Conservation (phyloP, 164 flowering plant species). For the Hamamelis virginiana region DNA sequence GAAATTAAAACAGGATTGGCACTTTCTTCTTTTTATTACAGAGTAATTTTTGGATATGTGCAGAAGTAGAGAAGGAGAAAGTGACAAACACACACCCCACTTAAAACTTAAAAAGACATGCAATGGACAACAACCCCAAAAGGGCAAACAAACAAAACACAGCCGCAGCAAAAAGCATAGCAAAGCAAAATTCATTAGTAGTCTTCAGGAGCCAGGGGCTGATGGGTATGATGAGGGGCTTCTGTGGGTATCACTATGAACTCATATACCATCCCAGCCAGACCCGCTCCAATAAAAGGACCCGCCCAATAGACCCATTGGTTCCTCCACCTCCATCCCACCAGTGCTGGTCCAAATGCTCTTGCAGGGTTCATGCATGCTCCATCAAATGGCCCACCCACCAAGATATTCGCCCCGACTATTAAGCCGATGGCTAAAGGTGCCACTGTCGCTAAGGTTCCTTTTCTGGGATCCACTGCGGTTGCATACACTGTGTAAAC, state of each 20-base stretch:
- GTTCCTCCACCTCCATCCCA: conserved; percentile 65
- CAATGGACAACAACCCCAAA: background rate
- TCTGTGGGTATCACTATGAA: conserved; percentile 41
- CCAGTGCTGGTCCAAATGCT: conserved; percentile 68
- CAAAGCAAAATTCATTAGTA: conserved; percentile 21
- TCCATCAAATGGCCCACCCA: conserved; percentile 68
- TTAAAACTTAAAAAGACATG: background rate
- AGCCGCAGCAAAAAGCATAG: too few species aligned
- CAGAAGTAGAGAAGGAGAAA: too few species aligned
- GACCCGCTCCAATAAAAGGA: conserved; percentile 53
- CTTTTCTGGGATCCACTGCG: conserved; percentile 59
- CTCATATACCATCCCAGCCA: conserved; percentile 53
- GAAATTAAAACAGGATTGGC: too few species aligned
- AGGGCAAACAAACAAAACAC: background rate
- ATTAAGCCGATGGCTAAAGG: conserved; percentile 59
- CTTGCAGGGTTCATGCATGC: conserved; percentile 75
- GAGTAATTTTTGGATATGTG: too few species aligned
- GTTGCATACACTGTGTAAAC: conserved; percentile 64
- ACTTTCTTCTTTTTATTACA: too few species aligned
- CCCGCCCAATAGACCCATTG: conserved; percentile 80
- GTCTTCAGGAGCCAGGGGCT: conserved; percentile 68
- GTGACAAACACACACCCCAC: too few species aligned
- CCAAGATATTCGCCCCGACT: conserved; percentile 51
- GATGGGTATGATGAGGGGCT: conserved; percentile 28
- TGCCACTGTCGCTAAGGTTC: conserved; percentile 49